A percentile compares a stretch with the other conserved stretches of the same genome.
Evolutionary conservation across 495 filamentous ascomycete genomes (phyloP).

Genomic region (Neurospora sublineolata): DNA sequence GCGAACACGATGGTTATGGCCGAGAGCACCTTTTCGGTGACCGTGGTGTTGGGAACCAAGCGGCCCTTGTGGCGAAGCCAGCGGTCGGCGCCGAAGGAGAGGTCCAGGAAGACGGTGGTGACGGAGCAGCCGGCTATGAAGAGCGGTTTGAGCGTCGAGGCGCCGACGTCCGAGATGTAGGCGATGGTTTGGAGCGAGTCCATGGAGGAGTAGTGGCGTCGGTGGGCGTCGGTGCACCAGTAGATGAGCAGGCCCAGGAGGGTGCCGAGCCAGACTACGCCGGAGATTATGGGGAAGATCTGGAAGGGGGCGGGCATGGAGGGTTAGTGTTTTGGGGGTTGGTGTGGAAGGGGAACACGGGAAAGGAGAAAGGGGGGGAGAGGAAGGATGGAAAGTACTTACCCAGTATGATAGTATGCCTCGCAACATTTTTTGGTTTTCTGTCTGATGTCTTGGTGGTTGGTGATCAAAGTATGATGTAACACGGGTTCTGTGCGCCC

Average conservation of each 20-base stretch:
- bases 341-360: neutral
- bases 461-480: neutral
- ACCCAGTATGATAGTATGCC: conserved; percentile 43
- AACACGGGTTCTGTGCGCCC: neutral
- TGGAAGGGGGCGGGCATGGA: conserved; percentile 41
- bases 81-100: conserved; percentile 69
- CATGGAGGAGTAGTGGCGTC: conserved; percentile 58
- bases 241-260: conserved; percentile 37
- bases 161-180: conserved; percentile 80
- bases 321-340: neutral
- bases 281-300: conserved; percentile 73
- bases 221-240: conserved; percentile 52
- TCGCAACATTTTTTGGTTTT: conserved; percentile 14
- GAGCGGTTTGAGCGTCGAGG: conserved; percentile 58
- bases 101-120: conserved; percentile 74
- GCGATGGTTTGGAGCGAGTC: conserved; percentile 54
- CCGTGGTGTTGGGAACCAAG: conserved; percentile 56
- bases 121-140: conserved; percentile 74
- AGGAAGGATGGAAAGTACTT: conserved; percentile 8
- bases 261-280: conserved; percentile 66
- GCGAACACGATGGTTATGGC: conserved; percentile 60
- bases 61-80: conserved; percentile 70
- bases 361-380: neutral
- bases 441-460: neutral
- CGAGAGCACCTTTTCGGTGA: conserved; percentile 58